These are phyloP conservation scores for Limtongia smithiae DNA, from an alignment of 805 yeast genomes.

Conservation along the genomic window DNA sequence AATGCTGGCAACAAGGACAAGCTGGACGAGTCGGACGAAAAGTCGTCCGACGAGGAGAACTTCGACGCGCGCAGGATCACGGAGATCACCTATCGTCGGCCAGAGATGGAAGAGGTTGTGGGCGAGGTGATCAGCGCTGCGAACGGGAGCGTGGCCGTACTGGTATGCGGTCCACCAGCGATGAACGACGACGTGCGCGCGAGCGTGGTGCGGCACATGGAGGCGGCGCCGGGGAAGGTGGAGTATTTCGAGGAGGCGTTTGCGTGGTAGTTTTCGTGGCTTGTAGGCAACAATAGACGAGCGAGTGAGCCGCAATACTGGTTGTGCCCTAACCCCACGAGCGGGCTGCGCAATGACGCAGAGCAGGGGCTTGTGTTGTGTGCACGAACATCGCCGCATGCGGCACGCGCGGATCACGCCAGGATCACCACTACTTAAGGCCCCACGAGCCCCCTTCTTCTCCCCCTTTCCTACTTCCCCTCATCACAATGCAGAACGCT, in stretches of 20 bases:
- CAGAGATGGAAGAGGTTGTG: not conserved
- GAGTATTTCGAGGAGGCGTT: slow-evolving; percentile 74
- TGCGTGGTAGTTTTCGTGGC: no score
- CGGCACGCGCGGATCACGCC: not conserved
- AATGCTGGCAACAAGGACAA: slow-evolving; percentile 34
- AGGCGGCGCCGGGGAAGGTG: slow-evolving; percentile 47
- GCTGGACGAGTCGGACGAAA: not conserved
- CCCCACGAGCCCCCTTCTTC: not conserved
- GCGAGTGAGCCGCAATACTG: no score
- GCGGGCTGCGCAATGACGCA: no score
- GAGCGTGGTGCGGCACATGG: slow-evolving; percentile 45
- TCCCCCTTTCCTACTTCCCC: not conserved
- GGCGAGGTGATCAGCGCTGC: not conserved
- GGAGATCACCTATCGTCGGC: not conserved
- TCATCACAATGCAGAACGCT: no score
- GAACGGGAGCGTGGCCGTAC: slow-evolving; percentile 43
- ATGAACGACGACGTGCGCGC: slow-evolving; percentile 58
- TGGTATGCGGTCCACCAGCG: slow-evolving; percentile 59
- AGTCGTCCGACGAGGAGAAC: slow-evolving; percentile 37
- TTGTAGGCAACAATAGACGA: no score
- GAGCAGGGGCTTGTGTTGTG: no score
- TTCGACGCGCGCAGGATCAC: not conserved
- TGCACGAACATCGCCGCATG: not conserved
- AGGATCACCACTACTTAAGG: not conserved
- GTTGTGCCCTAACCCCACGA: no score